A percentile compares a stretch with the other conserved stretches of the same genome.
phyloP scores from a whole-genome alignment of 2,329 filamentous ascomycete genomes.

The Harringtonia aguacate region DNA sequence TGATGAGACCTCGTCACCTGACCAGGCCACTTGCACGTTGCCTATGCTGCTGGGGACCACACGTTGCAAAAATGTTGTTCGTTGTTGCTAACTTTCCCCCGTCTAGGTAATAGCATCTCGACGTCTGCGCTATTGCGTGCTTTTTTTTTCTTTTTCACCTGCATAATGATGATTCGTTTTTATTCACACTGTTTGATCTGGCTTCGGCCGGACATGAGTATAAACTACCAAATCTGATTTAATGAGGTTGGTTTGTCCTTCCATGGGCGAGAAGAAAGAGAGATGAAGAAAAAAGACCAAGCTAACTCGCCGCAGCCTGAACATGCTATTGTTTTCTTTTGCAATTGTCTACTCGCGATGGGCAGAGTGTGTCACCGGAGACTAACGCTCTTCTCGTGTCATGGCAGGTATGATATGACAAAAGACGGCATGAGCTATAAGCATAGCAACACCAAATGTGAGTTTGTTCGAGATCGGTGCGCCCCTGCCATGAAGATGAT shows the following conservation, averaged over 20 bases:
- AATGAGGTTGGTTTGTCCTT: slow-evolving; percentile 27
- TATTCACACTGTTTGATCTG: slow-evolving; percentile 54
- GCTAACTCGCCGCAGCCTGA: slow-evolving; percentile 14
- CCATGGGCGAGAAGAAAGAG: too few species aligned
- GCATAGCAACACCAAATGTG: too few species aligned
- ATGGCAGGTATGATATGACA: too few species aligned
- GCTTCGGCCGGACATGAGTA: slow-evolving; percentile 39
- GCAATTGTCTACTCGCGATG: neutral
- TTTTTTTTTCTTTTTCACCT: slow-evolving; percentile 3
- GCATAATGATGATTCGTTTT: slow-evolving; percentile 38
- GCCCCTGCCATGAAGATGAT: slow-evolving; percentile 29
- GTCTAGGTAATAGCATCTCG: slow-evolving; percentile 19
- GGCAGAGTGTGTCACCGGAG: neutral
- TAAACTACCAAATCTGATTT: slow-evolving; percentile 42
- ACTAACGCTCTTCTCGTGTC: slow-evolving; percentile 6
- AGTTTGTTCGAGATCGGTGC: neutral
- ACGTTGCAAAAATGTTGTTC: neutral
- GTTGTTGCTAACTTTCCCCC: slow-evolving; percentile 14
- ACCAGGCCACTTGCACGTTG: slow-evolving; percentile 19
- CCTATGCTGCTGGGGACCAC: neutral
- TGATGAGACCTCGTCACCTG: slow-evolving; percentile 59
- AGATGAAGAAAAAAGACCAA: too few species aligned
- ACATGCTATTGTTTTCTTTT: slow-evolving; percentile 9
- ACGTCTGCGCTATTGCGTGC: neutral
- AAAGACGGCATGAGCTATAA: too few species aligned